Conservation (phyloP, 2,329 filamentous ascomycete species). For the Cyphellophora attinorum region DNA sequence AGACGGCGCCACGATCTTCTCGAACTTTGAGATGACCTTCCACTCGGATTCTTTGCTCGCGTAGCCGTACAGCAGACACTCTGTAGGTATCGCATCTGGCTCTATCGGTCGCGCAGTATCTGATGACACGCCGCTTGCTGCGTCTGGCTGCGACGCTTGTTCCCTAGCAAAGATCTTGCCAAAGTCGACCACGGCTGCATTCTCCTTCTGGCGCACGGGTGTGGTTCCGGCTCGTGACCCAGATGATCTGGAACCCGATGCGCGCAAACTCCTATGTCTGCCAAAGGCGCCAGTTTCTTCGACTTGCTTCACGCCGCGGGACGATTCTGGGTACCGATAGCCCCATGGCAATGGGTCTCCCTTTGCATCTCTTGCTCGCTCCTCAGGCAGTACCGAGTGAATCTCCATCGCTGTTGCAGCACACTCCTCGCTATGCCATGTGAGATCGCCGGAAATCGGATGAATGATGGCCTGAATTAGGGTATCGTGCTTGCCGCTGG, state of each 20-base stretch:
- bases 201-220: constrained; percentile 42
- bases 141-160: constrained; percentile 21
- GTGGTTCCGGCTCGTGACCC: constrained; percentile 50
- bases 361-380: constrained; percentile 50
- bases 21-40: constrained; percentile 81
- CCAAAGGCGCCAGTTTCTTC: constrained; percentile 57
- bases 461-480: too few species aligned
- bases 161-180: constrained; percentile 34
- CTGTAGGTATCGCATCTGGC: constrained; percentile 46
- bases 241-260: constrained; percentile 33
- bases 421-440: too few species aligned
- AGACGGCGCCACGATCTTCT: constrained; percentile 56
- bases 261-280: constrained; percentile 35
- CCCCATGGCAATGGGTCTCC: constrained; percentile 55
- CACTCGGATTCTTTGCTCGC: constrained; percentile 59
- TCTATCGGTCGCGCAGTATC: constrained; percentile 22
- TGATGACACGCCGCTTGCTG: background rate
- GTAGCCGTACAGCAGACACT: constrained; percentile 81
- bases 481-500: too few species aligned
- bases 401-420: constrained; percentile 60
- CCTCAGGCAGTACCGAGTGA: constrained; percentile 54
- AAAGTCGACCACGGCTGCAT: constrained; percentile 41
- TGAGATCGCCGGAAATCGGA: too few species aligned
- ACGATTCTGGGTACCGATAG: constrained; percentile 52
- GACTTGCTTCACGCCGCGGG: constrained; percentile 41